Base-by-base conservation (phyloP, 1,139 yeast species). In the Entelexis paramagnoliae region DNA sequence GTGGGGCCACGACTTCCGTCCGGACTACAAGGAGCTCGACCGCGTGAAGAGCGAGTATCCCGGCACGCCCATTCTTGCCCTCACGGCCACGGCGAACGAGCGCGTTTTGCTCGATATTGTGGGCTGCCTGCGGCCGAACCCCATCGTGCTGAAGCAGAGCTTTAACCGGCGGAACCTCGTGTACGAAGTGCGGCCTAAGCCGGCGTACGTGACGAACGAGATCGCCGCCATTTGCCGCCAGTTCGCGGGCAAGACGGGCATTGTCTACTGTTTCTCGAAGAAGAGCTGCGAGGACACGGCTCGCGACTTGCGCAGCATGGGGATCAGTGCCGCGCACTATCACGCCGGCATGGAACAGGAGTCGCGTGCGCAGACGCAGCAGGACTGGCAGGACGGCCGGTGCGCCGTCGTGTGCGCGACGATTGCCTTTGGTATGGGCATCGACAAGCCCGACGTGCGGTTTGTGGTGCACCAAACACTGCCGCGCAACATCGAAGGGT, bases 1-100 rank as follows among this genome's bases (percentile, higher is more conserved):
- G 11, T 93, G 99, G 99, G 99, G 99, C 17, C 98, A 93, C 67
- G 98, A 93, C 68, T 93, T 93, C 66, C 74, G 99, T 54, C 97
- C 97, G 0, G 97, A 91, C 66, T 93, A 93, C 68, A 86, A 88
- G 62, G 83, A 81, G 30, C 72, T 93, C 66, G 80, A 81, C 38
- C 75, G 75, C 58, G 83, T 93, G 66, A 86, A 88, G 62, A 67
- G 71, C 34, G 76, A 78, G 53, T 91, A 77, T 63, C 94, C 95
- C 0, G 76, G 75, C 47, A 79, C 87, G 8, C 98, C 98, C 1
- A 73, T 93, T 59, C 89, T 93, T 88, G 98, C 98, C 0, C 72
- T 93, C 52, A 93, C 99, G 0, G 98, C 98, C 0, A 93, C 99
- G 0, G 99, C 99, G 1, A 91, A 89, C 65, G 89, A 85, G 59